Percentiles rank a stretch among this genome's conserved stretches.
Evolutionary conservation across 108 stramenopile genomes (phyloP).

Genomic region (Parietichytrium sp.): DNA sequence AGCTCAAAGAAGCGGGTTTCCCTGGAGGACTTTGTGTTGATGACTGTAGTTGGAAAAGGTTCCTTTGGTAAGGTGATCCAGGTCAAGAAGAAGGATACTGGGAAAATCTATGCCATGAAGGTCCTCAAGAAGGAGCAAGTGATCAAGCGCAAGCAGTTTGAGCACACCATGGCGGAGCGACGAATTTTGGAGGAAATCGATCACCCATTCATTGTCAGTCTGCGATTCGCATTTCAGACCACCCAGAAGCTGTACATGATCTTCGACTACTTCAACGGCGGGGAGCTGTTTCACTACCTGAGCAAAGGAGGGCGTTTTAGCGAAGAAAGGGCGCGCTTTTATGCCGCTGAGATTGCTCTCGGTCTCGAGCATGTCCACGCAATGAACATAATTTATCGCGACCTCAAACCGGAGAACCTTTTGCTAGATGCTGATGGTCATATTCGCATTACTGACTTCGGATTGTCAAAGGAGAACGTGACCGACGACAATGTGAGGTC

Average conservation of each 20-base stretch:
- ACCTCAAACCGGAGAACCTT: conserved; percentile 76
- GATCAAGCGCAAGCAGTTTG: conserved; percentile 51
- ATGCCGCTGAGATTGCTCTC: conserved; percentile 67
- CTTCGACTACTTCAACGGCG: conserved; percentile 63
- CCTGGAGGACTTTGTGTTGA: conserved; percentile 52
- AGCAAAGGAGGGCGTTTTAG: conserved; percentile 58
- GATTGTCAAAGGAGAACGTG: conserved; percentile 55
- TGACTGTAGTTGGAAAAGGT: conserved; percentile 53
- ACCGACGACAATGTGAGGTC: conserved; percentile 46
- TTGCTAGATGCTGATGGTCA: conserved; percentile 60
- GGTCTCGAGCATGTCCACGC: conserved; percentile 72
- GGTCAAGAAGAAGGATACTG: conserved; percentile 49
- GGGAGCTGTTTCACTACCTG: conserved; percentile 69
- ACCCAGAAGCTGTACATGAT: conserved; percentile 65
- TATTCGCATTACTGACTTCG: conserved; percentile 57
- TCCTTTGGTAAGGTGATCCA: conserved; percentile 54
- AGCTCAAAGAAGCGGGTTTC: conserved; percentile 41
- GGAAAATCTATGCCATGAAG: conserved; percentile 61
- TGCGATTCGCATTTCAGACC: conserved; percentile 69
- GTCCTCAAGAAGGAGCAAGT: conserved; percentile 64
- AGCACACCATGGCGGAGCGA: conserved; percentile 61
- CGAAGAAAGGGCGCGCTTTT: conserved; percentile 63
- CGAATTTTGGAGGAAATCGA: conserved; percentile 63
- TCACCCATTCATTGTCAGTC: conserved; percentile 67
- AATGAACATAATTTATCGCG: conserved; percentile 86